Evolutionary conservation across 495 filamentous ascomycete species (phyloP).

Genomic region (Terfezia claveryi): DNA sequence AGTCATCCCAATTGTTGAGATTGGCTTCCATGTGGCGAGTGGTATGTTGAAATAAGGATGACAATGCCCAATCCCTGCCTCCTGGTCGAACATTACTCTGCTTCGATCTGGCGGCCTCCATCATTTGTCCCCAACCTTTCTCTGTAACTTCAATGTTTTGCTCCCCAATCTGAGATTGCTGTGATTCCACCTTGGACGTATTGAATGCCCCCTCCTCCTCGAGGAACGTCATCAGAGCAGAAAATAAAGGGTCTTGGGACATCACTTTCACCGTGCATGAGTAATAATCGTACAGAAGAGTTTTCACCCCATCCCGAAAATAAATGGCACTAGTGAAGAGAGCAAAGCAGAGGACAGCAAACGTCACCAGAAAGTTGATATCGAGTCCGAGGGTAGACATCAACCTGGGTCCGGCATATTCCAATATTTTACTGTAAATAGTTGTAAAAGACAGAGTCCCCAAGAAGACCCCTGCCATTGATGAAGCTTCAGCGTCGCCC

Average conservation of each 20-base stretch:
- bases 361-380: not conserved
- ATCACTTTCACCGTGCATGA: slow-evolving; percentile 7
- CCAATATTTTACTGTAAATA: not conserved
- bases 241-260: slow-evolving; percentile 10
- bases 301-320: not conserved
- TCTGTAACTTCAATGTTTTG: not conserved
- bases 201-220: not conserved
- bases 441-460: not conserved
- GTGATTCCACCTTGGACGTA: not conserved
- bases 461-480: not conserved
- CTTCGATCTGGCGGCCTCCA: not conserved
- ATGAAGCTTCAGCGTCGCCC: too few species aligned
- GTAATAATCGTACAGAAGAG: slow-evolving; percentile 8
- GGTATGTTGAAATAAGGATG: not conserved
- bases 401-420: not conserved
- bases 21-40: not conserved
- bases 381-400: not conserved
- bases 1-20: not conserved
- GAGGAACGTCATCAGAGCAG: slow-evolving; percentile 1
- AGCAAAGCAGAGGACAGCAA: not conserved
- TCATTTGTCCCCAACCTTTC: not conserved
- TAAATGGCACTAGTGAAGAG: not conserved
- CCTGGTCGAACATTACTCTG: not conserved
- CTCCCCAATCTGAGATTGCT: not conserved
- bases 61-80: not conserved